Evolutionary conservation across 805 yeast genomes (phyloP), one percentile per base, ranked within the genome.

Genomic region (Suhomyces prunicola): DNA sequence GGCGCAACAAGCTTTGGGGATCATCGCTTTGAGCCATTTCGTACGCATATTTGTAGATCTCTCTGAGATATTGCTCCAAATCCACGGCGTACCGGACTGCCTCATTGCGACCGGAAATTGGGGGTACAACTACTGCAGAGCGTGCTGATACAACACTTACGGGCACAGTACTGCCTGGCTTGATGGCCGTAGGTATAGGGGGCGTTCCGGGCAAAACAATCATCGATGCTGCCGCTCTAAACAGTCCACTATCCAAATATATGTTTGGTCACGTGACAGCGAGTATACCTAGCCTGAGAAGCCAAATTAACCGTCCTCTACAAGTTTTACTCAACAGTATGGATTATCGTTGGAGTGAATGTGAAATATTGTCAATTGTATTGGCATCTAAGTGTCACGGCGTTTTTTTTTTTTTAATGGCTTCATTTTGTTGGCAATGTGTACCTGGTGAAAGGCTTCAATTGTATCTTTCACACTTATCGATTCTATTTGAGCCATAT

Each of bases 51-150:
- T 40, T 40, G 22, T 36, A 39, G 19, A 68, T 47, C 10, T 54
- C 59, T n/a, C 68, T 69, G 29, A 74, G 54, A 52, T 74, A 75
- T 42, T 65, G 64, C 51, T 72, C 76, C n/a, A 73, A 52, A 17
- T 62, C 54, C 36, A 69, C 67, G 13, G 67, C 69, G 55, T 65
- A 73, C 22, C 69, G 59, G 13, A 68, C 65, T 26, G 67, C 53
- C 4, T 68, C 73, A 35, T 63, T 63, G 53, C 60, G 63, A 51
- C 55, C 12, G 54, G 45, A 8, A 56, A 51, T 31, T 9, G 49
- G 2, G 6, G 39, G 13, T 4, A 35, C 3, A 6, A 15, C 31
- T 3, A 36, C 33, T 36, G 49, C 23, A 2, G 49, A 23, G 19
- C 49, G 36, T 7, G 31, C 33, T 4, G 48, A 13, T 15, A 26